Conservation (phyloP, 345 rosid genomes). For the Lenwebbia sp. region DNA sequence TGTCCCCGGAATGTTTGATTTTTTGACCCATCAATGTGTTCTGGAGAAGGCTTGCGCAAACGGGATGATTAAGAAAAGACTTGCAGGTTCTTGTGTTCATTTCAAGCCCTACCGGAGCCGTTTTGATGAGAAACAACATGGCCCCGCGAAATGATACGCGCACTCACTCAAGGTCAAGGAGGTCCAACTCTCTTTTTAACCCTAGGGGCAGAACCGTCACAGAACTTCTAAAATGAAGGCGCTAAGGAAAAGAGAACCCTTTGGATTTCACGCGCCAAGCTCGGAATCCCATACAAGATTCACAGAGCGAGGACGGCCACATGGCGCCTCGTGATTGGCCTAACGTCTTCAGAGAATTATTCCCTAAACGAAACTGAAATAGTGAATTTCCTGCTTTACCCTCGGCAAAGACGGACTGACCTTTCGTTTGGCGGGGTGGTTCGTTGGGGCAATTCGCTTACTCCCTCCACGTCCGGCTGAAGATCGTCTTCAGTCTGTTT, state of each 20-base stretch:
- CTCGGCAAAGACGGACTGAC: slow-evolving; percentile 9
- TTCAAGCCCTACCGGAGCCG: background rate
- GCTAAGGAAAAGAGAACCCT: slow-evolving; percentile 3
- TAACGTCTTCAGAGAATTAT: background rate
- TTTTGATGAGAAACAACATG: background rate
- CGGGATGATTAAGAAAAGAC: background rate
- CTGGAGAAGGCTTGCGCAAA: background rate
- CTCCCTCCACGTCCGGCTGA: slow-evolving; percentile 65
- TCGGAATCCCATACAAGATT: background rate
- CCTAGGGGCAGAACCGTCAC: slow-evolving; percentile 6
- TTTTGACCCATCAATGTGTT: background rate
- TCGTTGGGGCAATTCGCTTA: slow-evolving; percentile 1
- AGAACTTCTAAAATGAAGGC: background rate
- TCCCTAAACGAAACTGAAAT: background rate
- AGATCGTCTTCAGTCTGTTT: slow-evolving; percentile 45
- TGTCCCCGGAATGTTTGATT: background rate
- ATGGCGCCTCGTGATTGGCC: background rate
- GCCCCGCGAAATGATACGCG: background rate
- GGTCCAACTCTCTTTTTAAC: background rate
- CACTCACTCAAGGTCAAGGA: background rate
- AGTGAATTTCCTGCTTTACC: slow-evolving; percentile 1
- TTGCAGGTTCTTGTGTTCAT: background rate
- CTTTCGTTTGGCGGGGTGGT: slow-evolving; percentile 4
- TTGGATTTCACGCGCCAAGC: slow-evolving; percentile 10
- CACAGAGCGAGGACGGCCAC: background rate